These are phyloP conservation scores for Yarrowia sp. DNA, from an alignment of 805 yeast genomes.

Conservation along the genomic window DNA sequence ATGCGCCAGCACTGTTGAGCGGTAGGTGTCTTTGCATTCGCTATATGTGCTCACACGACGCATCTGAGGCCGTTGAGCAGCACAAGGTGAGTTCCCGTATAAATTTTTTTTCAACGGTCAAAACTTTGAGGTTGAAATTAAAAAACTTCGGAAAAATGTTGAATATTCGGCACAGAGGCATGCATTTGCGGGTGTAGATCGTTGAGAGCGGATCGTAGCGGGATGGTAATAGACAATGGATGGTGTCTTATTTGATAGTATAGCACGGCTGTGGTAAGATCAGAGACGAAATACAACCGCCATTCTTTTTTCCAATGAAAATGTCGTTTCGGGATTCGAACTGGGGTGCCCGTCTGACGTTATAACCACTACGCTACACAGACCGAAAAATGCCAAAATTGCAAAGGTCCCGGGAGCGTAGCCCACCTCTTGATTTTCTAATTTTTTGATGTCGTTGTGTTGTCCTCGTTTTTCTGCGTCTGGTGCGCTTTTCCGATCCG, in stretches of 20 bases:
- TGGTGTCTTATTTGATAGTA: too few relatives aligned
- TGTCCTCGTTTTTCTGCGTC: not conserved
- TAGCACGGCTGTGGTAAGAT: too few relatives aligned
- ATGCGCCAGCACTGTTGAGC: not conserved
- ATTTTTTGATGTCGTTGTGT: not conserved
- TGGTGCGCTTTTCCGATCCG: not conserved
- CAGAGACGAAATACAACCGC: too few relatives aligned
- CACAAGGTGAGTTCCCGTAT: too few relatives aligned
- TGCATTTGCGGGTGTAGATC: not conserved
- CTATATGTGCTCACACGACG: not conserved
- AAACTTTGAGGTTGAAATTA: not conserved
- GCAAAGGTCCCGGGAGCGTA: not conserved
- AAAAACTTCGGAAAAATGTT: constrained; percentile 24
- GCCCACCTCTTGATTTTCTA: not conserved
- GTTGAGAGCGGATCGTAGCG: not conserved
- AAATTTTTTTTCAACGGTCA: not conserved
- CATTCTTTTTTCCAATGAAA: too few relatives aligned
- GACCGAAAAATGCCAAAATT: constrained; percentile 30
- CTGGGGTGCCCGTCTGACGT: constrained; percentile 42
- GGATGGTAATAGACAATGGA: too few relatives aligned
- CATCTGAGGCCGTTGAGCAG: not conserved
- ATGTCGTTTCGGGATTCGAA: constrained; percentile 43
- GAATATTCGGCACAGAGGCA: not conserved
- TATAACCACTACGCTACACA: constrained; percentile 42
- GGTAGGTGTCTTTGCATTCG: not conserved